phyloP scores from a whole-genome alignment of 2,329 filamentous ascomycete species.

The Hymenoscyphus fraxineus region DNA sequence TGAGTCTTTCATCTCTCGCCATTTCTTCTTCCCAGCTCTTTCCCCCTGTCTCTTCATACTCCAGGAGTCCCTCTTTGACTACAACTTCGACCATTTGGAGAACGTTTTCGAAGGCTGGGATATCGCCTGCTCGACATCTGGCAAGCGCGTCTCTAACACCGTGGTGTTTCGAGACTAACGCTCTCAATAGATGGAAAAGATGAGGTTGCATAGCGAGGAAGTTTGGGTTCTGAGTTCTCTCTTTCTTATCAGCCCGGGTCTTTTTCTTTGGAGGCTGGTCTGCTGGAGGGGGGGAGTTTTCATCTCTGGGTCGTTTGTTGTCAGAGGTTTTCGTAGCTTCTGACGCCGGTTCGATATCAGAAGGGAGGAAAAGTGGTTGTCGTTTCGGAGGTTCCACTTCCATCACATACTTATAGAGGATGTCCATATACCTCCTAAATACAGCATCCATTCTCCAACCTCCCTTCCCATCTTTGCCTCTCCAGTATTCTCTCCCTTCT shows the following conservation, averaged over 20 bases:
- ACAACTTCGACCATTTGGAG: conserved; percentile 70
- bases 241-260: conserved; percentile 39
- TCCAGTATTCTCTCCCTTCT: conserved; percentile 81
- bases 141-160: conserved; percentile 84
- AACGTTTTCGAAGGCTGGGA: conserved; percentile 73
- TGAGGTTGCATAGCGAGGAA: conserved; percentile 82
- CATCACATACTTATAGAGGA: conserved; percentile 76
- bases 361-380: conserved; percentile 68
- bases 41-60: conserved; percentile 55
- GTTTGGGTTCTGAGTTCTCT: conserved; percentile 51
- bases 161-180: conserved; percentile 75
- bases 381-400: conserved; percentile 62
- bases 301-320: conserved; percentile 43
- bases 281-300: conserved; percentile 22
- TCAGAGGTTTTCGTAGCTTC: background rate
- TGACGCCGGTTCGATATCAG: conserved; percentile 36
- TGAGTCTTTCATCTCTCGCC: conserved; percentile 26
- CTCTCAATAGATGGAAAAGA: conserved; percentile 84
- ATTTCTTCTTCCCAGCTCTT: conserved; percentile 44
- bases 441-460: conserved; percentile 89
- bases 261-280: conserved; percentile 37
- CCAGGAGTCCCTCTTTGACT: conserved; percentile 68
- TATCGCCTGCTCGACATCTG: conserved; percentile 62
- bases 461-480: conserved; percentile 70
- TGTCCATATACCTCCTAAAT: conserved; percentile 83